Percentiles rank a stretch among this genome's conserved stretches.
These are phyloP conservation scores for Teunomyces barrocoloradensis DNA, from an alignment of 805 yeast species.

Conservation along the genomic window DNA sequence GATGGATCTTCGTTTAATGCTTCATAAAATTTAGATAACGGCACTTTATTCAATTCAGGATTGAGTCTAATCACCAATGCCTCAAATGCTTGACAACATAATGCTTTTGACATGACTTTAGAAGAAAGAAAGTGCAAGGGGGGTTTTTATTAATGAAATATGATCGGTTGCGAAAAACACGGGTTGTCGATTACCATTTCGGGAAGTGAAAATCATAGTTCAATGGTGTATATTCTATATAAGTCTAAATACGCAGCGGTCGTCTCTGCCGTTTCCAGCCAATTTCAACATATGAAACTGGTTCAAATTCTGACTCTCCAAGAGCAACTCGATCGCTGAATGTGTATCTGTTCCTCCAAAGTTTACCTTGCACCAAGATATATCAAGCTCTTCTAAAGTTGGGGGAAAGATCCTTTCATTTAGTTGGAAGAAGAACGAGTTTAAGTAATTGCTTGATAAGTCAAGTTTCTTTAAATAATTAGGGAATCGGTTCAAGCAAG, in stretches of 20 bases:
- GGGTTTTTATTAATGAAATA: neutral
- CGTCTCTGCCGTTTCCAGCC: neutral
- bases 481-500: constrained; percentile 15
- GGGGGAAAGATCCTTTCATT: constrained; percentile 10
- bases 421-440: constrained; percentile 4
- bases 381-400: constrained; percentile 10
- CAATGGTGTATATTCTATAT: neutral
- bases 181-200: neutral
- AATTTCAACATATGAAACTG: neutral
- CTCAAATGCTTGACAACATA: constrained; percentile 40
- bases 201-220: neutral
- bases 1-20: constrained; percentile 10
- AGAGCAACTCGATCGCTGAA: neutral
- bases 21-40: constrained; percentile 14
- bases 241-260: neutral
- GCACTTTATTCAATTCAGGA: constrained; percentile 8
- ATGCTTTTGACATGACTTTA: constrained; percentile 31
- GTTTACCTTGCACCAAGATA: constrained; percentile 14
- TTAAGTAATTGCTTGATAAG: constrained; percentile 21
- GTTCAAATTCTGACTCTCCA: neutral
- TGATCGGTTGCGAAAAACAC: constrained; percentile 1
- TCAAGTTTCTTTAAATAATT: constrained; percentile 12
- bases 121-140: neutral
- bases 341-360: neutral
- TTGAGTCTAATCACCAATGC: constrained; percentile 22